Evolutionary conservation across 192 early-diverging fungal genomes (phyloP).

Genomic region (Funneliformis geosporum): DNA sequence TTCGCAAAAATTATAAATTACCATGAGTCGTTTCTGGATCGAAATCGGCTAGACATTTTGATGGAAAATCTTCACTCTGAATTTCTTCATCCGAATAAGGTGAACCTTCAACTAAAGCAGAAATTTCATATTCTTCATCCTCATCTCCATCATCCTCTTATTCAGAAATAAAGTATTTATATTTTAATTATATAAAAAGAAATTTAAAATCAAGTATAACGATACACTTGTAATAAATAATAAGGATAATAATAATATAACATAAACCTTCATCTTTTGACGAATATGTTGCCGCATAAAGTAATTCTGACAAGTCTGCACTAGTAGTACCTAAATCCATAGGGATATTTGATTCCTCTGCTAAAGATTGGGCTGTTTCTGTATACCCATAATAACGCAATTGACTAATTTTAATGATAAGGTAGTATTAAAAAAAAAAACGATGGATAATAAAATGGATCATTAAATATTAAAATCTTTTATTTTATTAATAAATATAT

Average conservation of each 20-base stretch:
- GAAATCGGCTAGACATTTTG: slow-evolving; percentile 33
- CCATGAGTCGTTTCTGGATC: slow-evolving; percentile 38
- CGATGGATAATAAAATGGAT: background rate
- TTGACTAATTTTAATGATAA: slow-evolving; percentile 34
- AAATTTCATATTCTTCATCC: slow-evolving; percentile 39
- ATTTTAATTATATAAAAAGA: no score
- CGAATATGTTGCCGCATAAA: slow-evolving; percentile 58
- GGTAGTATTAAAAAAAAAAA: background rate
- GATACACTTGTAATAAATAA: background rate
- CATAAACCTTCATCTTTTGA: slow-evolving; percentile 60
- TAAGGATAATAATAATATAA: no score
- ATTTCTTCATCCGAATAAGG: slow-evolving; percentile 33
- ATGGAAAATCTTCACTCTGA: slow-evolving; percentile 33
- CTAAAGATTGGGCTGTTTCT: slow-evolving; percentile 58
- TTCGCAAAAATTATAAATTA: no score
- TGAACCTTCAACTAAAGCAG: slow-evolving; percentile 28
- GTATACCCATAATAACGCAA: slow-evolving; percentile 48
- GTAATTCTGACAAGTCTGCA: slow-evolving; percentile 61
- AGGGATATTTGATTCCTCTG: slow-evolving; percentile 64
- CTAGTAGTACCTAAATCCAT: slow-evolving; percentile 64
- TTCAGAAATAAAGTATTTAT: background rate
- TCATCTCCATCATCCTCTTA: slow-evolving; percentile 40
- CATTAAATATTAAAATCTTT: no score
- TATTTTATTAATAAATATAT: no score
- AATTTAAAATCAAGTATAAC: slow-evolving; percentile 32